A percentile compares a stretch with the other conserved stretches of the same genome.
phyloP scores from a whole-genome alignment of 2,329 filamentous ascomycete species.

The Trichoderma pleuroti region DNA sequence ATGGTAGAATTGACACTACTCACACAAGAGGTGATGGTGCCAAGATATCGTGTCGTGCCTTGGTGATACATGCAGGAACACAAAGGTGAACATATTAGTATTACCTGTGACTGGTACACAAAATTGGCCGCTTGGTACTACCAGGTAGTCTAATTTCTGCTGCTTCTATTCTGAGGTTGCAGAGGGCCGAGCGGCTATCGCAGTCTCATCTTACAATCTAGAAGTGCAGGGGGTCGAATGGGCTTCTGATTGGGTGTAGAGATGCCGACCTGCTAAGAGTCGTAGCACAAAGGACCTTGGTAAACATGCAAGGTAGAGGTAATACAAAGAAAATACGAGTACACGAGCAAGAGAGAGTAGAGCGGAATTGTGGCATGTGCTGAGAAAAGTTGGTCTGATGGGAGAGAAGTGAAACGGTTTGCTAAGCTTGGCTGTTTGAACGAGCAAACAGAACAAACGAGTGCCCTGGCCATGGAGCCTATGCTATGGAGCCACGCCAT shows the following conservation, averaged over 20 bases:
- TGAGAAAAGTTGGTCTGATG: not conserved
- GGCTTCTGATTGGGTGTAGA: not conserved
- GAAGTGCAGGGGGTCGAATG: constrained; percentile 1
- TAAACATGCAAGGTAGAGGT: not conserved
- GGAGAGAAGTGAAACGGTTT: not conserved
- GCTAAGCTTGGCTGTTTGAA: not conserved
- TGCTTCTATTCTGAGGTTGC: constrained; percentile 7
- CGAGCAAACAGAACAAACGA: not conserved
- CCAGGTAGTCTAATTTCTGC: not conserved
- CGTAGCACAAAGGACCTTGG: not conserved
- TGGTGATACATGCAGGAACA: not conserved
- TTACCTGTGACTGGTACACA: not conserved
- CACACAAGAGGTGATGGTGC: not conserved
- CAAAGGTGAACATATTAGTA: not conserved
- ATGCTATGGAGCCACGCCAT: not conserved
- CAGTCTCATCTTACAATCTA: constrained; percentile 8
- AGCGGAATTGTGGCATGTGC: not conserved
- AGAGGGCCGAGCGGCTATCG: constrained; percentile 10
- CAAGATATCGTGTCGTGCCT: not conserved
- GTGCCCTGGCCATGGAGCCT: too few relatives aligned
- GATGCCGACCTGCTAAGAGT: not conserved
- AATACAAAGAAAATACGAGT: not conserved
- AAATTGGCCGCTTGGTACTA: not conserved
- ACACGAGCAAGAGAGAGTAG: not conserved
- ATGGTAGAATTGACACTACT: not conserved